Evolutionary conservation across 2,329 filamentous ascomycete genomes (phyloP), one percentile per base, ranked within the genome.

Genomic region (Colletotrichum sp.): DNA sequence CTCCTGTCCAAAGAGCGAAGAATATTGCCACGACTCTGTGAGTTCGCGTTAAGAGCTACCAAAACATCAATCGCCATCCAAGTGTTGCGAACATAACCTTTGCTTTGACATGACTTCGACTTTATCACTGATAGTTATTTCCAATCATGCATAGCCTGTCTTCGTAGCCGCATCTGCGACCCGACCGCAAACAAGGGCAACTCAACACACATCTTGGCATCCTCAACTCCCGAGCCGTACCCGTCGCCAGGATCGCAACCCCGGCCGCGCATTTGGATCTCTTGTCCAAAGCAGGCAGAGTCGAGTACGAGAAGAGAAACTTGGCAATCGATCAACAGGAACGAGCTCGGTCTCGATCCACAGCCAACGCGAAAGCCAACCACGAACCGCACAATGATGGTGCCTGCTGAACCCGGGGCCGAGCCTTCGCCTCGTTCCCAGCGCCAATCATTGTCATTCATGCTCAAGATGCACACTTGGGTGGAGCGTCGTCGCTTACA

Each of bases 21-120:
- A 18, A 16, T 10, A 28, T 57, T 28, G 8, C 4, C 52, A 28
- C 3, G 3, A n/a, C 18, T 0, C 13, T 3, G 0, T 49, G 44
- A 2, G 5, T 1, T 49, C n/a, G 9, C 4, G 44, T 13, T 10
- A n/a, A 49, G n/a, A 12, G 44, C 6, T 13, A 49, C 10, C 10
- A 49, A 21, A 49, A 3, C 16, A 44, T n/a, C 3, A 44, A 44
- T 3, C 39, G 18, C 39, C 18, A 44, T 6, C 8, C 8, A 44
- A 3, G 39, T 18, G 39, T 10, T 44, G 18, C 8, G 18, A 21
- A 21, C 3, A 12, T 12, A 21, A 21, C 10, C 18, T 21, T 7
- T n/a, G 2, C 2, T 21, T 13, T 12, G 1, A 2, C 44, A 21
- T 49, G 18, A 6, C 2, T 21, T 13, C 10, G n/a, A 49, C 1